Base-by-base conservation (phyloP, 306 rosid genomes). In the Alnus glutinosa region DNA sequence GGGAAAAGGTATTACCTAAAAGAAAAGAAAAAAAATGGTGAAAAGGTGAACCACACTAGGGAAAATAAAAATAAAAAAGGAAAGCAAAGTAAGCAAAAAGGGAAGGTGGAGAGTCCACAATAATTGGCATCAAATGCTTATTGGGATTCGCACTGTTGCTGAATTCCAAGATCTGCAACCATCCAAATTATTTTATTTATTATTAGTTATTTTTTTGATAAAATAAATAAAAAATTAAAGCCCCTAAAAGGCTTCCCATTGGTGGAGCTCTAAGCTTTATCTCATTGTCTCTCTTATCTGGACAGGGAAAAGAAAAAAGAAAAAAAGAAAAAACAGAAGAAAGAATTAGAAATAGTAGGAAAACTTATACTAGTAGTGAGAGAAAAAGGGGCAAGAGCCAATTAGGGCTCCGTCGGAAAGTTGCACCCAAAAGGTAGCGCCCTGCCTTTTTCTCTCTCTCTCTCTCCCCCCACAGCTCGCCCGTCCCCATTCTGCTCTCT, bases 111-210 rank as follows among this genome's bases (percentile, higher is more conserved):
- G 88, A 91, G 91, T 90, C 97, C 94, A 95, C 94, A 90, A 93
- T 89, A 93, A 93, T 91, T 88, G 90, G 99, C 94, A 95, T 91
- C 98, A 90, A 91, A 93, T 95, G 97, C 98, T 90, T 90, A 91
- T 91, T 85, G 97, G 99, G 99, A 91, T 84, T 91, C 98, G 93
- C 98, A 95, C 94, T 88, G 89, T 93, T 91, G 90, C 94, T 88
- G 90, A 93, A 88, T 93, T 91, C 92, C 96, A 87, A 91, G 96
- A 88, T 89, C 91, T 87, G 67, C 89, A 84, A 87, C 89, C 89
- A 86, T 86, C 84, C 28, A 23, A 86, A 81, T 81, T 79, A 81
- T 79, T 77, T 79, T 78, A 67, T 67, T 9, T 70, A 39, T 4
- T 44, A 9, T 9, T 37, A 51, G 18, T 61, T 34, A 3, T 51